These are phyloP conservation scores for Fusarium bactridioides DNA, from an alignment of 2,329 filamentous ascomycete species.

Conservation along the genomic window DNA sequence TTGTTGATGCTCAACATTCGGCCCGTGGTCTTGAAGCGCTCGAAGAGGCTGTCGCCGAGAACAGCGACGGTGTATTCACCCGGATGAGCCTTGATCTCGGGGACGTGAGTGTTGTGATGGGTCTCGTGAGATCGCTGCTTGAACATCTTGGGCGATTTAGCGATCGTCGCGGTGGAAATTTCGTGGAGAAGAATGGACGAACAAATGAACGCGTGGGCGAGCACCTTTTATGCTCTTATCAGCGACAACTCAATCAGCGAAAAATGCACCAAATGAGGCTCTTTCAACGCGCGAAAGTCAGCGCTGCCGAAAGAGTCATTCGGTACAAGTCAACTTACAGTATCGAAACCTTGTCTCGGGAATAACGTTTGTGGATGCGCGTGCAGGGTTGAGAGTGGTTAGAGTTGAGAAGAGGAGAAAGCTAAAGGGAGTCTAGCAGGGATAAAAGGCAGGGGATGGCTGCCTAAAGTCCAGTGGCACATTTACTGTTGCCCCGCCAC, in stretches of 20 bases:
- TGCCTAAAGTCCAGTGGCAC: not conserved
- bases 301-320: not conserved
- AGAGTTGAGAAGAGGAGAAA: not conserved
- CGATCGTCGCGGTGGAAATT: not conserved
- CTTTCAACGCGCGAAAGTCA: not conserved
- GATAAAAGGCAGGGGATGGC: not conserved
- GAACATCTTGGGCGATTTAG: not conserved
- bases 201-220: not conserved
- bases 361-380: not conserved
- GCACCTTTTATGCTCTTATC: accelerated
- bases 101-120: not conserved
- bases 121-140: slow-evolving; percentile 18
- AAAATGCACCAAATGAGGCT: not conserved
- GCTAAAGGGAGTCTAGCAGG: not conserved
- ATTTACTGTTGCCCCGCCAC: not conserved
- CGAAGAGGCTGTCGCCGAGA: slow-evolving; percentile 11
- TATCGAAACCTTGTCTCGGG: not conserved
- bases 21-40: slow-evolving; percentile 7
- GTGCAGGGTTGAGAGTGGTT: not conserved
- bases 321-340: not conserved
- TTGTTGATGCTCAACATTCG: not conserved
- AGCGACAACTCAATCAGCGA: accelerated
- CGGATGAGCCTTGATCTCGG: not conserved
- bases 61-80: not conserved
- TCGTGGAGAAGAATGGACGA: not conserved